Evolutionary conservation across 495 filamentous ascomycete genomes (phyloP).

Genomic region (Aspergillus heteromorphus): DNA sequence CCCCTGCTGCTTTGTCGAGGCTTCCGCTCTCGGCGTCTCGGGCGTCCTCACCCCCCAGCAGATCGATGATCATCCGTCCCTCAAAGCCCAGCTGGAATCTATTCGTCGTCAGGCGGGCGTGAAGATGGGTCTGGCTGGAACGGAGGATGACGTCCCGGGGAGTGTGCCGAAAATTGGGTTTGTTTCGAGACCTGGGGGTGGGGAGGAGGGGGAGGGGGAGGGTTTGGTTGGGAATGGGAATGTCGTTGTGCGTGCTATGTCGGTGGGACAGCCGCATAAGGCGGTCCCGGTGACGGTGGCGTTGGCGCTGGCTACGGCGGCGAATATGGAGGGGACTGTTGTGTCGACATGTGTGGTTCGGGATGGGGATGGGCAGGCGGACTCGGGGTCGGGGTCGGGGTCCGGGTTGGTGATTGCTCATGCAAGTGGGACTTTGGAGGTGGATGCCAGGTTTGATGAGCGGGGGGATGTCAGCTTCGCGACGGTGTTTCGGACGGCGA

Average conservation of each 20-base stretch:
- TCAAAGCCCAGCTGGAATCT: constrained; percentile 51
- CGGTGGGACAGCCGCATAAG: constrained; percentile 57
- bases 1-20: constrained; percentile 59
- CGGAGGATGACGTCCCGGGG: constrained; percentile 39
- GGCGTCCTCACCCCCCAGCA: constrained; percentile 48
- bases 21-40: constrained; percentile 44
- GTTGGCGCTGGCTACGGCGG: constrained; percentile 55
- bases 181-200: constrained; percentile 37
- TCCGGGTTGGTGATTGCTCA: constrained; percentile 51
- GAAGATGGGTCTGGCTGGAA: constrained; percentile 55
- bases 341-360: constrained; percentile 24
- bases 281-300: constrained; percentile 59
- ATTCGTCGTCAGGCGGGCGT: constrained; percentile 57
- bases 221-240: too few relatives aligned
- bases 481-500: constrained; percentile 49
- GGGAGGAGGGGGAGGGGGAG: constrained; percentile 20
- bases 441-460: constrained; percentile 42
- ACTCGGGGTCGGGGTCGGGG: constrained; percentile 25
- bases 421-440: constrained; percentile 54
- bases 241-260: constrained; percentile 41
- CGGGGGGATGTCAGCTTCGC: constrained; percentile 31
- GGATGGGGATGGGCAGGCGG: constrained; percentile 14
- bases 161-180: constrained; percentile 65
- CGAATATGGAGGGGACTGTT: constrained; percentile 32
- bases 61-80: constrained; percentile 39